Conservation (phyloP, 495 filamentous ascomycete genomes). For the Neurospora pannonica region DNA sequence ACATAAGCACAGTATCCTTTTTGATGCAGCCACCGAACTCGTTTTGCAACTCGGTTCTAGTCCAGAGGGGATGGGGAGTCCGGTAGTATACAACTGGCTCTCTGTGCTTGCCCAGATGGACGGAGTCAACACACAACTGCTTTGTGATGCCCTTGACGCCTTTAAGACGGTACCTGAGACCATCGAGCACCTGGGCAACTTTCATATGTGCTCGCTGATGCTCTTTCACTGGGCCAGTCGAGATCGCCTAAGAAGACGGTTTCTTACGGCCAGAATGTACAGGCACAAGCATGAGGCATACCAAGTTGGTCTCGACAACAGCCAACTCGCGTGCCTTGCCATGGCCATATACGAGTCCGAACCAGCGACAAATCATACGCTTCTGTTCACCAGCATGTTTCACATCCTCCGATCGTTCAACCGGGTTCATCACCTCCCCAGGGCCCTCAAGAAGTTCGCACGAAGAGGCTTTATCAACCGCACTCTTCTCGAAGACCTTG, state of each 20-base stretch:
- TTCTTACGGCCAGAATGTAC: neutral
- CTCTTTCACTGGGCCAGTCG: constrained; percentile 21
- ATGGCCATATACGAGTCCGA: constrained; percentile 14
- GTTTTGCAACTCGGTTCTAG: neutral
- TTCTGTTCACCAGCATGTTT: constrained; percentile 11
- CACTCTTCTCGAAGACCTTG: neutral
- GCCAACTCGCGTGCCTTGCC: constrained; percentile 18
- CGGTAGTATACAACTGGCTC: constrained; percentile 19
- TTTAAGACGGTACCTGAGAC: neutral
- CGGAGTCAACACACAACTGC: constrained; percentile 3
- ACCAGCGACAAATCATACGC: neutral
- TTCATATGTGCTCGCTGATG: constrained; percentile 17
- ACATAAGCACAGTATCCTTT: constrained; percentile 2
- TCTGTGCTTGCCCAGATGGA: constrained; percentile 18
- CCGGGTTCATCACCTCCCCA: neutral
- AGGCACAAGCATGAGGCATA: neutral
- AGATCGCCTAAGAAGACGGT: constrained; percentile 5
- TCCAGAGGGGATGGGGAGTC: neutral
- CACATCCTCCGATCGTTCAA: constrained; percentile 5
- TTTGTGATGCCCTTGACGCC: constrained; percentile 8
- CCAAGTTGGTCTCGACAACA: constrained; percentile 4
- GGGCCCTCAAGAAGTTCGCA: neutral
- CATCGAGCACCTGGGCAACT: constrained; percentile 1
- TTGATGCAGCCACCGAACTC: constrained; percentile 9
- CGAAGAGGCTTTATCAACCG: neutral